Percentiles rank a stretch among this genome's conserved stretches.
Evolutionary conservation across 2,329 filamentous ascomycete genomes (phyloP).

Genomic region (Exophiala dermatitidis): DNA sequence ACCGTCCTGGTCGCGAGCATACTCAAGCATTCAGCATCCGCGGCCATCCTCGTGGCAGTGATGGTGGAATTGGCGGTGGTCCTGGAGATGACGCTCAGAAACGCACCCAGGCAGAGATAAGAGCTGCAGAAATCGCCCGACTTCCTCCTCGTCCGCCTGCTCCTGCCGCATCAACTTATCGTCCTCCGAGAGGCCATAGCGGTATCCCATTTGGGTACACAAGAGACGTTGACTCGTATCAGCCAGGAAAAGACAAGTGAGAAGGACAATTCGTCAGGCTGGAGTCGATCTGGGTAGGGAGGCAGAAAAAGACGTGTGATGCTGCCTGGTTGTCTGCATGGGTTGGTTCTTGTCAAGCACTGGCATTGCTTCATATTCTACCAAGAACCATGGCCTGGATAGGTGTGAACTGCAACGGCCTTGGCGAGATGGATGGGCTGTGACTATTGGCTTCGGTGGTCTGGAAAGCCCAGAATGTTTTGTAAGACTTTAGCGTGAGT

Average conservation of each 20-base stretch:
- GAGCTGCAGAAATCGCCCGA: background rate
- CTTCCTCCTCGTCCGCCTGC: background rate
- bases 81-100: background rate
- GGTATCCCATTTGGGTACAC: slow-evolving; percentile 17
- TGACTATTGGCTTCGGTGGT: too few relatives aligned
- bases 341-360: too few relatives aligned
- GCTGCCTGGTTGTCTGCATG: too few relatives aligned
- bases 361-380: too few relatives aligned
- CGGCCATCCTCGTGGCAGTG: background rate
- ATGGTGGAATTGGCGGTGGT: background rate
- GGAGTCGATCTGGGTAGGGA: too few relatives aligned
- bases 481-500: too few relatives aligned
- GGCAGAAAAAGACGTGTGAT: too few relatives aligned
- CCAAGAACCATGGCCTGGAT: too few relatives aligned
- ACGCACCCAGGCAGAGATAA: background rate
- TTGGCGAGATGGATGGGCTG: too few relatives aligned
- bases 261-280: background rate
- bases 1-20: background rate
- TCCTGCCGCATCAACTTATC: background rate
- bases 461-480: too few relatives aligned
- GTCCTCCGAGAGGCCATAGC: slow-evolving; percentile 15
- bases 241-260: slow-evolving; percentile 1
- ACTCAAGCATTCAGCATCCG: background rate
- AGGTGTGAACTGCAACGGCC: too few relatives aligned
- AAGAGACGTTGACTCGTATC: slow-evolving; percentile 10